Evolutionary conservation across 805 yeast species (phyloP).

Genomic region (Kluyveromyces wickerhamii): DNA sequence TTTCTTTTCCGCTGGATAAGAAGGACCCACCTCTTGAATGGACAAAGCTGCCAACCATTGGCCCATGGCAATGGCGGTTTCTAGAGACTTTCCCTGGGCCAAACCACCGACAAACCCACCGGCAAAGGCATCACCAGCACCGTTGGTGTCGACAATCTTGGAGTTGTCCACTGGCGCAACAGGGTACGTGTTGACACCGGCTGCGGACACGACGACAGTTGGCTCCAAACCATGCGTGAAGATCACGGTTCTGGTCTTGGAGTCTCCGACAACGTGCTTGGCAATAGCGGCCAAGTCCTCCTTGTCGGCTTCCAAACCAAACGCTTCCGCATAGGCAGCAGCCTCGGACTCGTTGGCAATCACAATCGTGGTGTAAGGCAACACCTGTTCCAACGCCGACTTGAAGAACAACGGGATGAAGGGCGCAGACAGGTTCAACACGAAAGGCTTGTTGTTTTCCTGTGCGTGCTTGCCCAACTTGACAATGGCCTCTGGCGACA

Average conservation of each 20-base stretch:
- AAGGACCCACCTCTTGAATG: slow-evolving; percentile 90
- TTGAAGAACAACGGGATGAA: slow-evolving; percentile 94
- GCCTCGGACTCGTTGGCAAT: slow-evolving; percentile 98
- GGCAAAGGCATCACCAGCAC: slow-evolving; percentile 98
- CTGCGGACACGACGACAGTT: slow-evolving; percentile 67
- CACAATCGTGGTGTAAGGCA: slow-evolving; percentile 84
- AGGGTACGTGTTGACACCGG: slow-evolving; percentile 42
- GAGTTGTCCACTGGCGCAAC: slow-evolving; percentile 64
- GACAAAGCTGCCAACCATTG: slow-evolving; percentile 95
- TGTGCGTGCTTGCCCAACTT: slow-evolving; percentile 91
- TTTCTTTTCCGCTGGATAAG: slow-evolving; percentile 77
- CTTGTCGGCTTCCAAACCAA: slow-evolving; percentile 41
- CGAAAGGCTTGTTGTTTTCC: slow-evolving; percentile 64
- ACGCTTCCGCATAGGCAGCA: slow-evolving; percentile 84
- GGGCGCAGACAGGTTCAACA: slow-evolving; percentile 91
- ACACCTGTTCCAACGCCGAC: slow-evolving; percentile 69
- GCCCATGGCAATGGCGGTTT: slow-evolving; percentile 66
- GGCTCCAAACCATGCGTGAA: slow-evolving; percentile 95
- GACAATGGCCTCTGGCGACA: slow-evolving; percentile 88
- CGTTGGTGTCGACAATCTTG: slow-evolving; percentile 85
- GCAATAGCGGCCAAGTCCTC: slow-evolving; percentile 73
- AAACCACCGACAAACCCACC: slow-evolving; percentile 91
- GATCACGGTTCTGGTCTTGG: slow-evolving; percentile 80
- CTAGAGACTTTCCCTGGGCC: slow-evolving; percentile 60
- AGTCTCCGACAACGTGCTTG: slow-evolving; percentile 48